Conservation (phyloP, 352 stramenopile species). For the Phytophthora kernoviae region DNA sequence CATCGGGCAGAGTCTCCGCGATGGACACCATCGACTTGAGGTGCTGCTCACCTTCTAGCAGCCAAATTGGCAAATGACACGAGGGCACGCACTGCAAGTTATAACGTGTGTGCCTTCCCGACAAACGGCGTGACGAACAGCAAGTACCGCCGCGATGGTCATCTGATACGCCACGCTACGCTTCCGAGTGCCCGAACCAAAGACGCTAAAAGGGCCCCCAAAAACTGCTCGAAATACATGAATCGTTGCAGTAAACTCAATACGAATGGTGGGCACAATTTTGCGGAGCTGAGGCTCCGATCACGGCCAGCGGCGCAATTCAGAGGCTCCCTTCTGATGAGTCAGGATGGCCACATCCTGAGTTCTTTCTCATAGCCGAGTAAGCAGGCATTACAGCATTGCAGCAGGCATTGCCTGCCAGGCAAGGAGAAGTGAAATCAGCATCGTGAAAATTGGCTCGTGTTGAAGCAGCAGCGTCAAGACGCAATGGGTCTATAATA, state of each 20-base stretch:
- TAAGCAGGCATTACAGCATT: neutral
- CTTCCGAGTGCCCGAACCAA: neutral
- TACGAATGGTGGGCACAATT: too few relatives aligned
- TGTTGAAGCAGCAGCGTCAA: neutral
- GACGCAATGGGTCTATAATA: too few relatives aligned
- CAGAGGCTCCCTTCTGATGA: neutral
- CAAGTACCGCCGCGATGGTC: slow-evolving; percentile 2
- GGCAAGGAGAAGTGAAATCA: neutral
- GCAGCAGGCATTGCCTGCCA: too few relatives aligned
- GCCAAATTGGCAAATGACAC: neutral
- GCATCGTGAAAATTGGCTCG: neutral
- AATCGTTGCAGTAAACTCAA: too few relatives aligned
- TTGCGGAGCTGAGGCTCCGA: too few relatives aligned
- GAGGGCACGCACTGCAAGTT: slow-evolving; percentile 11
- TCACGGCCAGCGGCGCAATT: too few relatives aligned
- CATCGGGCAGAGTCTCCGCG: neutral
- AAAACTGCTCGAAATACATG: neutral
- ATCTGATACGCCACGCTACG: neutral
- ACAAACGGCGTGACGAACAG: slow-evolving; percentile 25
- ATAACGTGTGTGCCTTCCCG: slow-evolving; percentile 1
- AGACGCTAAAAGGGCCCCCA: neutral
- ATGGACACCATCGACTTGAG: slow-evolving; percentile 7
- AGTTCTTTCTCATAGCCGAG: neutral
- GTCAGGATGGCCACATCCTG: neutral
- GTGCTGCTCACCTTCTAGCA: slow-evolving; percentile 18